Percentiles rank a stretch among this genome's conserved stretches.
These are phyloP conservation scores for Hypholoma fasciculare DNA, from an alignment of 768 basidiomycete genomes.

Conservation along the genomic window DNA sequence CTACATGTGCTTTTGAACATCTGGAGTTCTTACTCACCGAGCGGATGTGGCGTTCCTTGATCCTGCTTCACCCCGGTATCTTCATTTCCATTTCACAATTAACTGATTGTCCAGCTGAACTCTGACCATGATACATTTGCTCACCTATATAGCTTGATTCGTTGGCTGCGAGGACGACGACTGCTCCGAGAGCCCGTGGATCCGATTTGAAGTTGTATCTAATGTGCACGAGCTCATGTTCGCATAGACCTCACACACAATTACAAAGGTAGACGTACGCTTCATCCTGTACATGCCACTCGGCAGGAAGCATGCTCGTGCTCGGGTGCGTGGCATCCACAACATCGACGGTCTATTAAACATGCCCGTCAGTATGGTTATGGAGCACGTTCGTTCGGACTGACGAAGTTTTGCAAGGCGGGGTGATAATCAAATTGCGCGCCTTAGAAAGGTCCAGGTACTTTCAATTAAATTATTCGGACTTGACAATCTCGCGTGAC, in stretches of 20 bases:
- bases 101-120: neutral
- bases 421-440: constrained; percentile 77
- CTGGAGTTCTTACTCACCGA: constrained; percentile 42
- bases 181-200: constrained; percentile 62
- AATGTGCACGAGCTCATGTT: neutral
- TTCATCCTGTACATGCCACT: constrained; percentile 59
- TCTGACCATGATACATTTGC: constrained; percentile 2
- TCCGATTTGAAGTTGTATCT: constrained; percentile 78
- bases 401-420: constrained; percentile 60
- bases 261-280: constrained; percentile 40
- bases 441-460: constrained; percentile 30
- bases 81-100: constrained; percentile 15
- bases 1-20: too few relatives aligned
- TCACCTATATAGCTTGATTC: constrained; percentile 62
- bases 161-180: constrained; percentile 63
- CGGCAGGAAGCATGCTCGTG: constrained; percentile 49
- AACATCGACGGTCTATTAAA: constrained; percentile 54
- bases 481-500: neutral
- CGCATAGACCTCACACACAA: too few relatives aligned
- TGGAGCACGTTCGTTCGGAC: constrained; percentile 15
- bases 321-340: constrained; percentile 61
- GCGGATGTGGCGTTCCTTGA: constrained; percentile 77
- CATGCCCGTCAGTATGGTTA: neutral
- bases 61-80: constrained; percentile 49
- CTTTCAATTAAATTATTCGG: neutral